Evolutionary conservation across 2,329 filamentous ascomycete genomes (phyloP), one percentile per base, ranked within the genome.

Genomic region (Colletotrichum limetticola): DNA sequence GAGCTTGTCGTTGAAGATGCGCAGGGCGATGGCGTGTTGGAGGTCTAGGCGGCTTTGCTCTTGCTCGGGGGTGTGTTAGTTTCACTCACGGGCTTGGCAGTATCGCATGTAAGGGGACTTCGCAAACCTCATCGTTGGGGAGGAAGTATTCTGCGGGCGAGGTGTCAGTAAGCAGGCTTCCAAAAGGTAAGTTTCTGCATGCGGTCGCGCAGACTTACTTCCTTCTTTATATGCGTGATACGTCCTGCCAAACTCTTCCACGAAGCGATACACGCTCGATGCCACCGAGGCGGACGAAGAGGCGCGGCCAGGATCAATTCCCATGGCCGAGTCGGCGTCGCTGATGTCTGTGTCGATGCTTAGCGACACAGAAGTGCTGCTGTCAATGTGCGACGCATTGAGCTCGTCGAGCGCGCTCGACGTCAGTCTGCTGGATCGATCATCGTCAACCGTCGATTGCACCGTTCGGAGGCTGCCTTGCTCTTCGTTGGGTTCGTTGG

Each of bases 31-130:
- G 42, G 80, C 77, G 70, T 85, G 83, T 71, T 85, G 83, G 5
- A 85, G 75, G 56, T 85, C 82, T 52, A 85, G 82, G n/a, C 83
- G 79, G 53, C 81, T 78, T 65, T 85, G 84, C 68, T 85, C 84
- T 19, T 79, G 56, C 67, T 73, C 19, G 9, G 22, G 26, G n/a
- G 11, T 12, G 12, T 35, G 7, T 35, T 37, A 32, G 49, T 9
- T 3, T 28, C 8, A 24, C 4, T 49, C 26, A 8, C 32, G 26
- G n/a, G 3, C 32, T 46, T 35, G 42, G 12, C 22, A 7, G 28
- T 8, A 32, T 32, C 12, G 42, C 60, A n/a, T 49, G 42, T 49
- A n/a, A 22, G 42, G 42, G 42, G n/a, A 46, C 19, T 3, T 52
- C 14, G 30, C 9, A 60, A 49, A 66, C 67, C 71, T 71, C 66